Evolutionary conservation across 192 early-diverging fungal species (phyloP).

Genomic region (Glomus cerebriforme): DNA sequence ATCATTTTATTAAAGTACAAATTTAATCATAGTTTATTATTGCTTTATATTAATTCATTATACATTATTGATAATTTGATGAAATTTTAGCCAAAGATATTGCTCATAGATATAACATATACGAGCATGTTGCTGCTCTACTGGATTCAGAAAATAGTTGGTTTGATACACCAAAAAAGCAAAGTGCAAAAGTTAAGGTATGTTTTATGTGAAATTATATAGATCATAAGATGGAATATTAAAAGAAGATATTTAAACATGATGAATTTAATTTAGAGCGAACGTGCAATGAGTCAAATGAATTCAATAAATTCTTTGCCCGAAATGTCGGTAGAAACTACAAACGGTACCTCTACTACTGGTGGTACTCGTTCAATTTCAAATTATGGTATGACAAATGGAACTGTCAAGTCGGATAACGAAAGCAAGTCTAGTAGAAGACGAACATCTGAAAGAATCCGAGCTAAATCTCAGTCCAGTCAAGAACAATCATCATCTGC

Average conservation of each 20-base stretch:
- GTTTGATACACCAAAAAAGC: conserved; percentile 23
- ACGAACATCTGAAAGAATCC: not conserved
- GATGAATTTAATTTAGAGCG: conserved; percentile 1
- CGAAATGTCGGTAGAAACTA: not conserved
- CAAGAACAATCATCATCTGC: not conserved
- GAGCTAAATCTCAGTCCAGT: not conserved
- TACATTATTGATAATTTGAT: not conserved
- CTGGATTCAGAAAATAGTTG: conserved; percentile 33
- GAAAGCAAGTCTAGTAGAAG: not conserved
- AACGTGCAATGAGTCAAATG: not conserved
- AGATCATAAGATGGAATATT: not conserved
- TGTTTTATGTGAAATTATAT: not conserved
- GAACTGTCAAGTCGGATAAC: not conserved
- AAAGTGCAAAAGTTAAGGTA: conserved; percentile 16
- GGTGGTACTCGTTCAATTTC: not conserved
- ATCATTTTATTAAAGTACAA: not conserved
- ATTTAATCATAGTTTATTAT: not conserved
- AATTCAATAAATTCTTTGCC: not conserved
- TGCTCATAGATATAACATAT: conserved; percentile 31
- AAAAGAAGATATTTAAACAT: not conserved
- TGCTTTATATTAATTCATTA: not conserved
- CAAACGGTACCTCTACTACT: not conserved
- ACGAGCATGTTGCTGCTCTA: conserved; percentile 28
- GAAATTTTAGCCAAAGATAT: conserved; percentile 30
- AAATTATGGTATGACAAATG: not conserved